Base-by-base conservation (phyloP, 768 basidiomycete genomes). In the Boletus sensibilis region DNA sequence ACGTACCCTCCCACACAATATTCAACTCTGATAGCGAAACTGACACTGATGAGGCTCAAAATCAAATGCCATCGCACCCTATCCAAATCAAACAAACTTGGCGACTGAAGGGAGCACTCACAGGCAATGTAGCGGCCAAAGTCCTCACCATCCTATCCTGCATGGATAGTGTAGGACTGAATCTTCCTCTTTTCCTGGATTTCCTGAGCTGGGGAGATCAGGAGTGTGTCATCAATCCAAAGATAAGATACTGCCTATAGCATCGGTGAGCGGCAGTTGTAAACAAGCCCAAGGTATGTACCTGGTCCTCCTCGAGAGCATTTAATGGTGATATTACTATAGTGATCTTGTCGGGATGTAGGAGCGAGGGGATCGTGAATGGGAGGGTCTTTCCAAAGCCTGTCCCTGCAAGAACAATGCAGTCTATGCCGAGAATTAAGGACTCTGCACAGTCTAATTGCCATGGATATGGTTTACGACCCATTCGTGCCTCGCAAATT, bases 181-280 rank as follows among this genome's bases (percentile, higher is more conserved):
- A 52, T 18, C 31, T 52, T 20, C 33, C 33, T 0, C 41, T 52
- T 0, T 34, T 44, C 23, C 23, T 52, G 1, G 41, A 52, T 27
- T 52, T 45, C 18, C 33, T 52, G 1, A 52, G 33, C 51, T 52
- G 51, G 51, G 41, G 41, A 27, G 41, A 52, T 44, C 23, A 52
- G 33, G 41, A 45, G 25, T 44, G 51, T 18, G 2, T 51, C 6
- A 14, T 41, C 50, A 51, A 51, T 51, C 5, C 20, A 4, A 51
- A 42, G 29, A 51, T 51, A 10, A 31, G 50, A 42, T 51, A 51
- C n/a, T 11, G 25, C 42, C 43, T 44, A 23, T 13, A 27, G 9
- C 0, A 5, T 5, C 5, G 10, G 8, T 44, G 42, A 27, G 16
- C 5, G 1, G 23, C 16, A 14, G 42, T 11, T 20, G 14, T 14